Conservation (phyloP, 805 yeast species). For the Yarrowia sp. region DNA sequence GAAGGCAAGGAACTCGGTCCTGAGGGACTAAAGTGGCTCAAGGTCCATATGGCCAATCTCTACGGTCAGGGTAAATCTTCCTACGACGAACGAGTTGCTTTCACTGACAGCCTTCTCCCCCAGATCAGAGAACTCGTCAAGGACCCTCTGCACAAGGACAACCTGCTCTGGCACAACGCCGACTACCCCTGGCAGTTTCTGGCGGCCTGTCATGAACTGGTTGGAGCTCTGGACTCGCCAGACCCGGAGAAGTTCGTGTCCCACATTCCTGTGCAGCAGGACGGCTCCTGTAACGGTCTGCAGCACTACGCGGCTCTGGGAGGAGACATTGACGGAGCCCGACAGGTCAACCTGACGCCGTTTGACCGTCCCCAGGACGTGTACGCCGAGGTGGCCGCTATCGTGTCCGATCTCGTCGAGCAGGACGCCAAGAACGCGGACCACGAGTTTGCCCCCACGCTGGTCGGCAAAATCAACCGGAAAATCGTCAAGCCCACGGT, state of each 20-base stretch:
- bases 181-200: slow-evolving; percentile 71
- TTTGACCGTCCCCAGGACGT: slow-evolving; percentile 68
- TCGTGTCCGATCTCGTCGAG: slow-evolving; percentile 56
- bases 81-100: slow-evolving; percentile 58
- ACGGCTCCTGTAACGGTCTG: slow-evolving; percentile 72
- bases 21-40: slow-evolving; percentile 64
- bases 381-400: slow-evolving; percentile 61
- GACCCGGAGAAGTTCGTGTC: slow-evolving; percentile 60
- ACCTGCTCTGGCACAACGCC: slow-evolving; percentile 63
- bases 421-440: slow-evolving; percentile 53
- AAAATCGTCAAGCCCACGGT: slow-evolving; percentile 96
- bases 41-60: slow-evolving; percentile 66
- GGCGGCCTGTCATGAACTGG: slow-evolving; percentile 62
- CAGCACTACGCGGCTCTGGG: slow-evolving; percentile 78
- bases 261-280: slow-evolving; percentile 67
- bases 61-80: slow-evolving; percentile 64
- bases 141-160: slow-evolving; percentile 54
- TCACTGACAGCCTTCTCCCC: slow-evolving; percentile 58
- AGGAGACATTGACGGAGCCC: slow-evolving; percentile 70
- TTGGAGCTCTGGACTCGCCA: slow-evolving; percentile 56
- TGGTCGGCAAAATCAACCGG: slow-evolving; percentile 72
- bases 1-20: slow-evolving; percentile 62
- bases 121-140: slow-evolving; percentile 56
- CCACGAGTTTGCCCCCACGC: slow-evolving; percentile 49
- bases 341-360: slow-evolving; percentile 64